Percentiles rank a stretch among this genome's conserved stretches.
Evolutionary conservation across 305 asterid species (phyloP).

Genomic region (Fraxinus albicans): DNA sequence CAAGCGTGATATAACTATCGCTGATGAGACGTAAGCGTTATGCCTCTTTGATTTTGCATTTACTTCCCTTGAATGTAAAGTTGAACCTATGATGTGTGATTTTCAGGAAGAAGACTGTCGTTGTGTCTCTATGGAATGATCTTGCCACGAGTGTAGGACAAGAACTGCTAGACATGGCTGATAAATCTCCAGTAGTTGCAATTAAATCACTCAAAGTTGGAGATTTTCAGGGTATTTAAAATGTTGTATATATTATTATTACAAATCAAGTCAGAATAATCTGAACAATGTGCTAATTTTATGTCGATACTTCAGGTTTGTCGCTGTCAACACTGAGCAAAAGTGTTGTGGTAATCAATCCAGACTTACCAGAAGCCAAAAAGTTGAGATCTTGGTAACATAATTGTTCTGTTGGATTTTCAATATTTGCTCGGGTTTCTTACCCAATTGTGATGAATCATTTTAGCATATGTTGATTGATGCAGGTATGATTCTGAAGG

Average conservation of each 20-base stretch:
- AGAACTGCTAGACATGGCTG: conserved; percentile 73
- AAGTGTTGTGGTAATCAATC: conserved; percentile 61
- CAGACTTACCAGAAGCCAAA: conserved; percentile 78
- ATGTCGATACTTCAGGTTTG: conserved; percentile 49
- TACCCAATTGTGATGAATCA: not conserved
- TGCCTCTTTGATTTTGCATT: not conserved
- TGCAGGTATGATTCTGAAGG: conserved; percentile 88
- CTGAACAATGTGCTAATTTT: not conserved
- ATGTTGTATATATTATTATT: not conserved
- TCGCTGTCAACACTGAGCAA: conserved; percentile 81
- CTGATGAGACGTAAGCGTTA: conserved; percentile 76
- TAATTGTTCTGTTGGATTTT: not conserved
- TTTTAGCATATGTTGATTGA: not conserved
- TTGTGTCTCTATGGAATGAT: conserved; percentile 82
- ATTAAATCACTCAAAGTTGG: conserved; percentile 86
- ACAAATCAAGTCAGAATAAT: not conserved
- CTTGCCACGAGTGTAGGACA: conserved; percentile 78
- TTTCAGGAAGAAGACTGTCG: conserved; percentile 86
- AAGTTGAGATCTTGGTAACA: conserved; percentile 72
- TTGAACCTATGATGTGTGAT: not conserved
- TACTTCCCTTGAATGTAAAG: not conserved
- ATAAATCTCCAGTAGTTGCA: conserved; percentile 84
- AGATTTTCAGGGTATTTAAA: conserved; percentile 70
- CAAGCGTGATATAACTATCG: conserved; percentile 90
- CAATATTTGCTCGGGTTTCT: not conserved